These are phyloP conservation scores for Cardamine chenopodiifolia DNA, from an alignment of 345 rosid species.

Conservation along the genomic window DNA sequence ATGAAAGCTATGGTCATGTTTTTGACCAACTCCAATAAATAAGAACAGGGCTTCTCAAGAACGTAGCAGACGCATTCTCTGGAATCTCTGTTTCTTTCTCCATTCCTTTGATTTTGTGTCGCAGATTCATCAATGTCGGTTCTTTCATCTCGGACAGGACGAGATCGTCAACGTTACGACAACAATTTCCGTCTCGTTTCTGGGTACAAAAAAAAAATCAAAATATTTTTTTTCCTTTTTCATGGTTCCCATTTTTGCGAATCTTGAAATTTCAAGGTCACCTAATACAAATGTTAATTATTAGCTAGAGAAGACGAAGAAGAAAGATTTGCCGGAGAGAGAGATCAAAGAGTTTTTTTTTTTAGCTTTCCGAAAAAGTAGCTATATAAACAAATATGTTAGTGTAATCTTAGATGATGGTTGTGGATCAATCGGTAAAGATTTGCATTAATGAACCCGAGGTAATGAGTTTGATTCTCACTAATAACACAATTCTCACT, in stretches of 20 bases:
- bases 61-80: constrained; percentile 28
- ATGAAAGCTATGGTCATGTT: constrained; percentile 30
- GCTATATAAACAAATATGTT: too few species aligned
- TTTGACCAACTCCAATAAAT: constrained; percentile 13
- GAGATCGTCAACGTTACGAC: constrained; percentile 76
- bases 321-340: too few species aligned
- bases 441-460: too few species aligned
- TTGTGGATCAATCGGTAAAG: too few species aligned
- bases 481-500: too few species aligned
- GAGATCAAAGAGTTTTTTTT: too few species aligned
- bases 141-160: constrained; percentile 60
- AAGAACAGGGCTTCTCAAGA: constrained; percentile 27
- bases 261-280: constrained; percentile 9
- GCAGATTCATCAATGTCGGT: constrained; percentile 46
- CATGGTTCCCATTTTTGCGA: not conserved
- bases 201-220: constrained; percentile 47
- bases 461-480: too few species aligned
- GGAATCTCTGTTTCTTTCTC: not conserved
- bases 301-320: too few species aligned
- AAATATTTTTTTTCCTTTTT: not conserved
- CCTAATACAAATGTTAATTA: too few species aligned
- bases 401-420: too few species aligned
- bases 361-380: too few species aligned
- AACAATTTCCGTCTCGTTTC: constrained; percentile 71
- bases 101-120: not conserved